Evolutionary conservation across 257 asterid genomes (phyloP), one percentile per base, ranked within the genome.

Genomic region (Lavandula angustifolia): DNA sequence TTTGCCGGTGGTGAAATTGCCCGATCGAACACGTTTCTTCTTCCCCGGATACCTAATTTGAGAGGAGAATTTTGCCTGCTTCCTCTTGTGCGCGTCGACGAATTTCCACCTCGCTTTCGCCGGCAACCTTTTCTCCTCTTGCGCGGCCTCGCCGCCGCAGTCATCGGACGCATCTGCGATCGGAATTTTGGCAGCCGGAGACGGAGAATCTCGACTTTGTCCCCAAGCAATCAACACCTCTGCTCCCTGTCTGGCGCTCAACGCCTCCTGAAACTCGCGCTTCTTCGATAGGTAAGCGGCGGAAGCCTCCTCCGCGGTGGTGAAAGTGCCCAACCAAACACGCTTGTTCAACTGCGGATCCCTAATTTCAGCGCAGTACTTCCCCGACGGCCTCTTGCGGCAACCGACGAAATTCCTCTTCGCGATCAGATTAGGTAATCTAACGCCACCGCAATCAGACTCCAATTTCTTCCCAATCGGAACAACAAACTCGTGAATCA

Each of bases 251-350:
- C 44, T 55, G 35, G 72, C 65, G 0, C 56, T 73, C 70, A 18
- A 6, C 47, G 47, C 43, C 4, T 18, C 62, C 76, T 64, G 42
- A 70, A 80, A 9, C 61, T 75, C 79, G 10, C 51, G 48, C 46
- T 75, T 78, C 75, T 52, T 71, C 33, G 70, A 9, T 0, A 51
- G 50, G 11, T 78, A 78, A 17, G 78, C 87, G 54, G n/a, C 38
- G 3, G 79, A 49, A 0, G 87, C 84, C 60, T 73, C 84, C 27
- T 75, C 87, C 5, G 78, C 80, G 16, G 82, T 75, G 38, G 4
- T 3, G 61, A 75, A 81, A 16, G 78, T 81, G 3, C 84, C 82
- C 72, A 81, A 54, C 84, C 81, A 81, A 44, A 78, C 42, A 6
- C 78, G 77, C 11, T 54, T 73, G 67, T 75, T 81, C 50, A 1